Conservation (phyloP, 2,329 filamentous ascomycete species). For the Phyllachora maydis region DNA sequence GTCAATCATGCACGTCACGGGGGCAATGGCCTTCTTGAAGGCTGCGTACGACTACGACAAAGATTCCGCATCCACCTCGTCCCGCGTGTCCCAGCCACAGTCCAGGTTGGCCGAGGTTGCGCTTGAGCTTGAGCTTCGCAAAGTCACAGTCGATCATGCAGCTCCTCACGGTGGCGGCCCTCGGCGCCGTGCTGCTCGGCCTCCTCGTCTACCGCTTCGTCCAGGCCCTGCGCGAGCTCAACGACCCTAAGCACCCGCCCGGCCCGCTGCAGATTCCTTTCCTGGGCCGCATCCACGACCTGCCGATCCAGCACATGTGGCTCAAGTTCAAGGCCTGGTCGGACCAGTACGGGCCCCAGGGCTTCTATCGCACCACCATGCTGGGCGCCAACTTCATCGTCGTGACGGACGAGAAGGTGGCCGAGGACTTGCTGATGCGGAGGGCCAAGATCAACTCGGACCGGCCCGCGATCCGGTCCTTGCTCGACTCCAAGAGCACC, state of each 20-base stretch:
- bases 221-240: constrained; percentile 10
- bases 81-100: too few relatives aligned
- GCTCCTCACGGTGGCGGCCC: too few relatives aligned
- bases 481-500: constrained; percentile 32
- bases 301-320: constrained; percentile 28
- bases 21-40: too few relatives aligned
- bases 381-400: constrained; percentile 16
- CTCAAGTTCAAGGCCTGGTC: constrained; percentile 25
- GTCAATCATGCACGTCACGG: too few relatives aligned
- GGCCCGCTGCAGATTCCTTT: constrained; percentile 13
- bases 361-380: constrained; percentile 14
- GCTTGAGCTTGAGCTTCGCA: too few relatives aligned
- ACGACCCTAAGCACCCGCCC: constrained; percentile 10
- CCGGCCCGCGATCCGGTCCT: constrained; percentile 21
- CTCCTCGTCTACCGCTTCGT: too few relatives aligned
- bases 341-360: constrained; percentile 10
- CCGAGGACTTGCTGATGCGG: constrained; percentile 29
- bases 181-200: too few relatives aligned
- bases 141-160: too few relatives aligned
- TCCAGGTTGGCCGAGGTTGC: too few relatives aligned
- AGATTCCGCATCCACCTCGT: too few relatives aligned
- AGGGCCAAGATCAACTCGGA: constrained; percentile 29
- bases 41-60: too few relatives aligned
- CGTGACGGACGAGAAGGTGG: constrained; percentile 27
- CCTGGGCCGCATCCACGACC: constrained; percentile 19